Conservation (phyloP, 176 grass and related monocot species). For the Luzula sylvatica region DNA sequence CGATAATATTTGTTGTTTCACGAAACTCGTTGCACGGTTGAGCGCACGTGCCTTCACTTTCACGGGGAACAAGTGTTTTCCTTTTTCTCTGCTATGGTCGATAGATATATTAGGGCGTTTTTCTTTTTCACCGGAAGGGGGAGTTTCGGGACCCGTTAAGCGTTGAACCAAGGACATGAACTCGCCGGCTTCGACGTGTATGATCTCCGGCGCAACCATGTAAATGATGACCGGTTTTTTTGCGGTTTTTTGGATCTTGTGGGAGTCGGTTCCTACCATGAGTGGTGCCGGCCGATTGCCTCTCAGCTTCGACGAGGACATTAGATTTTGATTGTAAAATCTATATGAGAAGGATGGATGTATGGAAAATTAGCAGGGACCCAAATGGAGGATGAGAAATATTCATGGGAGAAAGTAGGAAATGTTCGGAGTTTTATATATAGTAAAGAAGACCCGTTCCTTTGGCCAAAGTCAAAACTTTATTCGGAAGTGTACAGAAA, state of each 20-base stretch:
- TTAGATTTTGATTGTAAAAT: slow-evolving; percentile 7
- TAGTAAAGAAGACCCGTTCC: not conserved
- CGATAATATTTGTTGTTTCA: not conserved
- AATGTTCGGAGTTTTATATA: slow-evolving; percentile 15
- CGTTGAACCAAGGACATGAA: slow-evolving; percentile 83
- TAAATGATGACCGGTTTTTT: slow-evolving; percentile 72
- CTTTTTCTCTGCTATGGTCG: not conserved
- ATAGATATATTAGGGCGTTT: not conserved
- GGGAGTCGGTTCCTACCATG: slow-evolving; percentile 41
- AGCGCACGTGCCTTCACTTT: slow-evolving; percentile 62
- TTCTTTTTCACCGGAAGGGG: not conserved
- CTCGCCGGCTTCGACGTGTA: slow-evolving; percentile 81
- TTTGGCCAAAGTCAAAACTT: slow-evolving; percentile 30
- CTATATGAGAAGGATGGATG: not conserved
- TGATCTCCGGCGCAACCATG: slow-evolving; percentile 78
- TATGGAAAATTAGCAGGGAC: slow-evolving; percentile 3
- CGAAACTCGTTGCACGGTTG: slow-evolving; percentile 17
- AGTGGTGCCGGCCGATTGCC: slow-evolving; percentile 20
- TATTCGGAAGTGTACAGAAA: slow-evolving; percentile 27
- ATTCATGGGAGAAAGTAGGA: slow-evolving; percentile 16
- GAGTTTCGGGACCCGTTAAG: slow-evolving; percentile 52
- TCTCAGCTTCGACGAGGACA: slow-evolving; percentile 27
- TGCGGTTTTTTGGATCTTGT: slow-evolving; percentile 45
- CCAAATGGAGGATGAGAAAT: not conserved
- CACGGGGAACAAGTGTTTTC: slow-evolving; percentile 27